A percentile compares a stretch with the other conserved stretches of the same genome.
Evolutionary conservation across 2,329 filamentous ascomycete species (phyloP).

Genomic region (Penicillium decumbens): DNA sequence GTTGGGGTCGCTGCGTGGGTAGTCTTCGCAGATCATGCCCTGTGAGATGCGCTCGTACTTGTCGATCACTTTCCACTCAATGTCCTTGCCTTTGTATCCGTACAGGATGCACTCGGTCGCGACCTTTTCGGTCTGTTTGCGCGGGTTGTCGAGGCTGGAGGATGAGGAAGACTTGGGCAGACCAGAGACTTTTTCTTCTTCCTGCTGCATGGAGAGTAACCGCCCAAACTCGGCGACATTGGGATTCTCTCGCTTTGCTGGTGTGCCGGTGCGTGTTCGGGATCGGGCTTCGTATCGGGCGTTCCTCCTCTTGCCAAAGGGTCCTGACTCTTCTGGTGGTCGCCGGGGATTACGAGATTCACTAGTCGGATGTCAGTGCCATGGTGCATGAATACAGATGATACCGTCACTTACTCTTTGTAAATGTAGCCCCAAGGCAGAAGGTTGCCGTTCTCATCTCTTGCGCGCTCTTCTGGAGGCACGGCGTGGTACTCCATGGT

Average conservation of each 20-base stretch:
- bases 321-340: conserved; percentile 56
- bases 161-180: conserved; percentile 40
- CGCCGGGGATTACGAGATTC: conserved; percentile 49
- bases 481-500: conserved; percentile 63
- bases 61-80: conserved; percentile 76
- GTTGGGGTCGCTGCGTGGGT: conserved; percentile 75
- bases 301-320: conserved; percentile 54
- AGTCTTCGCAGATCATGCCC: conserved; percentile 86
- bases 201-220: conserved; percentile 44
- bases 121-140: conserved; percentile 46
- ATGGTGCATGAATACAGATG: not conserved
- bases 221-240: conserved; percentile 47
- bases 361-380: conserved; percentile 23
- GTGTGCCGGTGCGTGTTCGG: conserved; percentile 56
- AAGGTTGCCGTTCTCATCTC: conserved; percentile 55
- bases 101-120: conserved; percentile 79
- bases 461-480: conserved; percentile 58
- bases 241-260: conserved; percentile 54
- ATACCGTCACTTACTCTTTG: conserved; percentile 50
- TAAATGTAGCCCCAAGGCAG: conserved; percentile 62
- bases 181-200: conserved; percentile 38
- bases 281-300: conserved; percentile 45
- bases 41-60: conserved; percentile 79
- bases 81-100: conserved; percentile 67
- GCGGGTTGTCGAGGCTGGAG: conserved; percentile 38